Evolutionary conservation across 225 moss, liverwort and hornwort species (phyloP), one percentile per base, ranked within the genome.

Genomic region (Physcomitrium patens): DNA sequence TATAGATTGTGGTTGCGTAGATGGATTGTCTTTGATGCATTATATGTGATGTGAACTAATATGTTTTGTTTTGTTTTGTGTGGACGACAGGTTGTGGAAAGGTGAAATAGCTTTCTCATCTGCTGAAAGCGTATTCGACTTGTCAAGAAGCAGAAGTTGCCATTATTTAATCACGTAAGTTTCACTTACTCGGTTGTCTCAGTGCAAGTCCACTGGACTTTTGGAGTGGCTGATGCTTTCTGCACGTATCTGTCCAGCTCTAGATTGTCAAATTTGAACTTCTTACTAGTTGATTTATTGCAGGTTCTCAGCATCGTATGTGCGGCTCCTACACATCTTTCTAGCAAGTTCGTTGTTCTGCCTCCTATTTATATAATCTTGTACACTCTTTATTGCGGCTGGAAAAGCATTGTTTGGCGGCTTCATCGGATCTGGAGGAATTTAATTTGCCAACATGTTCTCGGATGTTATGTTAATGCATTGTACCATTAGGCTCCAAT

Each of bases 141-240:
- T 49, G 67, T 74, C 43, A 31, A 67, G 59, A 26, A 76, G 43
- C 58, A 48, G 53, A 65, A 64, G 46, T 24, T 68, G 41, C 48
- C 10, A n/a, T 28, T 42, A 22, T 68, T 47, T 57, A 43, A 61
- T 48, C 60, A 74, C 50, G 80, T 84, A 74, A 28, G 80, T 74
- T 49, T 51, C 77, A 45, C 74, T 57, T 80, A 23, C 57, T 70
- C 56, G 52, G n/a, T 51, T 27, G 53, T 69, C 43, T 48, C 53
- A 69, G 45, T 70, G 8, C 28, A 44, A 37, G 9, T 53, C 9
- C 44, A 60, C 4, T 73, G 41, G 0, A 63, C 31, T 49, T 71
- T 11, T 14, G 43, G 8, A 28, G 14, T 27, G 15, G 28, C 28
- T 18, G 27, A 1, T 63, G 18, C 46, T 78, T 19, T 6, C 59